These are phyloP conservation scores for Canariomyces notabilis DNA, from an alignment of 2,329 filamentous ascomycete species.

Conservation along the genomic window DNA sequence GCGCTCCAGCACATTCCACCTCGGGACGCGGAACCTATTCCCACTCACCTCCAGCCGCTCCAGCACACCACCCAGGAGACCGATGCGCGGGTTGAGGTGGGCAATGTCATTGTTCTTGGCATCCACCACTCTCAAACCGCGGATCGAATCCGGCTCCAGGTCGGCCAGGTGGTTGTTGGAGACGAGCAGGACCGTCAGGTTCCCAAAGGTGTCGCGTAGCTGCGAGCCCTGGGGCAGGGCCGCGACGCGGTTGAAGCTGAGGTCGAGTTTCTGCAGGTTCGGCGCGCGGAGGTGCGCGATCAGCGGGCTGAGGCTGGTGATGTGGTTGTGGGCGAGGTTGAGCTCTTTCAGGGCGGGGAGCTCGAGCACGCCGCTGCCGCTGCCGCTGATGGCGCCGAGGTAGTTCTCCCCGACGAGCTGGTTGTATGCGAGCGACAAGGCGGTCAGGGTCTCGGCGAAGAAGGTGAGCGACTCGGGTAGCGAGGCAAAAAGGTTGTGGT, in stretches of 20 bases:
- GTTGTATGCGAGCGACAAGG: conserved; percentile 72
- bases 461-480: conserved; percentile 68
- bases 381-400: conserved; percentile 36
- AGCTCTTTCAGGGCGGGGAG: conserved; percentile 73
- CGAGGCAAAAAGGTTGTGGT: conserved; percentile 68
- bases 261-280: conserved; percentile 67
- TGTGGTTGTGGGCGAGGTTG: conserved; percentile 67
- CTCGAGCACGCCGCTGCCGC: conserved; percentile 52
- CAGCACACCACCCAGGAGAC: conserved; percentile 64
- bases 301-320: conserved; percentile 65
- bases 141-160: conserved; percentile 66
- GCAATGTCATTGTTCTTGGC: conserved; percentile 81
- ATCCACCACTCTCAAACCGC: conserved; percentile 71
- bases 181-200: conserved; percentile 64
- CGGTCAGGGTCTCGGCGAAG: conserved; percentile 65
- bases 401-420: conserved; percentile 61
- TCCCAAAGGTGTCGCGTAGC: conserved; percentile 64
- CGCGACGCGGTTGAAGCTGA: conserved; percentile 76
- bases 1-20: conserved; percentile 76
- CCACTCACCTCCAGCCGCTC: conserved; percentile 72
- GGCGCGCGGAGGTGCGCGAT: conserved; percentile 66
- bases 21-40: conserved; percentile 83
- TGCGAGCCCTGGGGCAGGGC: conserved; percentile 51
- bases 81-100: conserved; percentile 74
- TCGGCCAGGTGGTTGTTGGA: conserved; percentile 75